These are phyloP conservation scores for Cornus suecica DNA, from an alignment of 148 eudicot genomes.

Conservation along the genomic window DNA sequence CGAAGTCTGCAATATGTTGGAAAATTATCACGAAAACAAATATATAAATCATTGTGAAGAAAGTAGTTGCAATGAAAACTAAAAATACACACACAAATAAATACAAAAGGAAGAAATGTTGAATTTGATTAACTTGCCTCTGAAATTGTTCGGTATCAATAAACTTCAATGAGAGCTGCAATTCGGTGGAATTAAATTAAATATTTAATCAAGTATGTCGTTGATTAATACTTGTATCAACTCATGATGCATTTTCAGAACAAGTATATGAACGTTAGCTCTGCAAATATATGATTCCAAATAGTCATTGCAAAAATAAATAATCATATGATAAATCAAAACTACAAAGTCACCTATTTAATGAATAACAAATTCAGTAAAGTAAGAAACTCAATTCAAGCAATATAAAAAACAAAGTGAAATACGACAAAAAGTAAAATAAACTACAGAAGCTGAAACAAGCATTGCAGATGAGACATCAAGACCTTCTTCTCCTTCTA, in stretches of 20 bases:
- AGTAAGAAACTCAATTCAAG: background rate
- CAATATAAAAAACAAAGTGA: background rate
- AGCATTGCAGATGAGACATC: background rate
- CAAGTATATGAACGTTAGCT: background rate
- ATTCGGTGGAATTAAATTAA: background rate
- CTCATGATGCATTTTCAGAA: background rate
- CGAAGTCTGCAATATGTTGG: constrained; percentile 50
- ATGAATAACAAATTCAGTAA: background rate
- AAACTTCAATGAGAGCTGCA: constrained; percentile 64
- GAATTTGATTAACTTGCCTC: constrained; percentile 40
- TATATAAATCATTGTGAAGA: background rate
- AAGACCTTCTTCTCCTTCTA: background rate
- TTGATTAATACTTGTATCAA: background rate
- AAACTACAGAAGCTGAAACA: background rate
- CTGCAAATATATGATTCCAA: too few relatives aligned
- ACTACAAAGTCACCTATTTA: background rate
- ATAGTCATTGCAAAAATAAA: background rate
- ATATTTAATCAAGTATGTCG: too few relatives aligned
- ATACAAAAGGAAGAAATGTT: background rate
- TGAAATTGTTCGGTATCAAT: constrained; percentile 69
- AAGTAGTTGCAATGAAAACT: background rate
- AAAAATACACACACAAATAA: background rate
- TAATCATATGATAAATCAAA: background rate
- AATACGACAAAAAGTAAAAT: background rate
- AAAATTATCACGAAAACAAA: constrained; percentile 12